Conservation (phyloP, 1,139 yeast species). For the Hansenula sp. region DNA sequence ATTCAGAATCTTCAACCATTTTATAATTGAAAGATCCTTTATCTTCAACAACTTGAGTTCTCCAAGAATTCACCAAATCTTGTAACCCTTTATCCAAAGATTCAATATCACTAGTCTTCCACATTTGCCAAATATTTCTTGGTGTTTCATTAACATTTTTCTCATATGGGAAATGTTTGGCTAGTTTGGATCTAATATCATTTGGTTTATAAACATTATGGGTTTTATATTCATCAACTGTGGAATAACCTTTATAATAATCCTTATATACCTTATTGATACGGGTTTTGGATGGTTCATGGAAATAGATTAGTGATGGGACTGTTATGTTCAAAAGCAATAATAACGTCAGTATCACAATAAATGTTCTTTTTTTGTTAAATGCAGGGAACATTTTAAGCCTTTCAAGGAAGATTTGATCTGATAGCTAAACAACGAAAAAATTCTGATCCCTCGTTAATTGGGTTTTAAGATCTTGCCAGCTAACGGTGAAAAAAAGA, state of each 20-base stretch:
- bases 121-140: conserved; percentile 5
- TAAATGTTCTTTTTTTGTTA: neutral
- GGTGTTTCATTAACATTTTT: conserved; percentile 4
- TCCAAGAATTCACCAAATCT: conserved; percentile 3
- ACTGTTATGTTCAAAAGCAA: neutral
- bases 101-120: conserved; percentile 5
- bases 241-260: conserved; percentile 5
- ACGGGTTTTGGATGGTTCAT: conserved; percentile 1
- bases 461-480: too few relatives aligned
- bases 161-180: conserved; percentile 13
- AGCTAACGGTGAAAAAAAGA: too few relatives aligned
- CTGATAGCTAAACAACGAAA: too few relatives aligned
- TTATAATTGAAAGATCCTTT: conserved; percentile 2
- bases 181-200: conserved; percentile 9
- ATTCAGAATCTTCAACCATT: conserved; percentile 65
- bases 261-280: conserved; percentile 2
- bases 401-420: too few relatives aligned
- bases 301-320: conserved; percentile 3
- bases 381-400: neutral
- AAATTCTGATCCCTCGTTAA: too few relatives aligned
- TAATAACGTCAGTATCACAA: neutral
- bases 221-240: conserved; percentile 12
- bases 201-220: conserved; percentile 5
- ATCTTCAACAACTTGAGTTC: neutral
- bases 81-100: conserved; percentile 4